These are phyloP conservation scores for Blastobotrys robertii DNA, from an alignment of 805 yeast species.

Conservation along the genomic window DNA sequence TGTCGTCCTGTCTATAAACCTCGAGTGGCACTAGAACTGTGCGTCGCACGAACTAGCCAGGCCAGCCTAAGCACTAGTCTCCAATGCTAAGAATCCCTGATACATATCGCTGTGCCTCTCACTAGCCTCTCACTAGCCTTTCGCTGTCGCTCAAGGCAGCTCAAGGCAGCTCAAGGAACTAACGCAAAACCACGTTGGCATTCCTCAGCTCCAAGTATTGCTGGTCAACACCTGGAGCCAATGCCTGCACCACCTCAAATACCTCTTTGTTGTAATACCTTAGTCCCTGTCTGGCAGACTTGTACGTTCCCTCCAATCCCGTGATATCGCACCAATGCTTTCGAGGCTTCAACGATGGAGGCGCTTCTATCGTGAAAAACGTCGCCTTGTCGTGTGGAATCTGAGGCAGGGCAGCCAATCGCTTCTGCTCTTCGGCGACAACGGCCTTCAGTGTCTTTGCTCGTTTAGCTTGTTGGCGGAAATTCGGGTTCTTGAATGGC, in stretches of 20 bases:
- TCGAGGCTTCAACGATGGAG: conserved; percentile 74
- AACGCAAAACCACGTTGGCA: conserved; percentile 76
- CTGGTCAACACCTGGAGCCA: conserved; percentile 90
- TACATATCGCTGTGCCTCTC: neutral
- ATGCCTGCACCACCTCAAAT: conserved; percentile 59
- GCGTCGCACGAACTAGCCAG: neutral
- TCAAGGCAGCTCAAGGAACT: conserved; percentile 2
- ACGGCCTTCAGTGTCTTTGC: conserved; percentile 66
- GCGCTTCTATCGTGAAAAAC: conserved; percentile 64
- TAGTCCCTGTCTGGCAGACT: conserved; percentile 54
- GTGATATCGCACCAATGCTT: conserved; percentile 90
- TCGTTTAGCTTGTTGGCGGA: conserved; percentile 41
- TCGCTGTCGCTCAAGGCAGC: neutral
- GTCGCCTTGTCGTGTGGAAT: conserved; percentile 37
- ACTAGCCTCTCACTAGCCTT: neutral
- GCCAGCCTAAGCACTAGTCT: neutral
- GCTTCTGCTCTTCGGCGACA: conserved; percentile 65
- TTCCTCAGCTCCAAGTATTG: conserved; percentile 80
- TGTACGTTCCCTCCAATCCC: conserved; percentile 72
- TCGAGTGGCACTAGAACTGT: too few species aligned
- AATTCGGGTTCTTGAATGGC: conserved; percentile 46
- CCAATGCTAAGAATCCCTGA: neutral
- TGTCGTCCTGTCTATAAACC: too few species aligned
- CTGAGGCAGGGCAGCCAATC: conserved; percentile 33
- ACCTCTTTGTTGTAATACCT: conserved; percentile 79